Base-by-base conservation (phyloP, 1,139 yeast genomes). In the Casaregolazyma suthepensis region DNA sequence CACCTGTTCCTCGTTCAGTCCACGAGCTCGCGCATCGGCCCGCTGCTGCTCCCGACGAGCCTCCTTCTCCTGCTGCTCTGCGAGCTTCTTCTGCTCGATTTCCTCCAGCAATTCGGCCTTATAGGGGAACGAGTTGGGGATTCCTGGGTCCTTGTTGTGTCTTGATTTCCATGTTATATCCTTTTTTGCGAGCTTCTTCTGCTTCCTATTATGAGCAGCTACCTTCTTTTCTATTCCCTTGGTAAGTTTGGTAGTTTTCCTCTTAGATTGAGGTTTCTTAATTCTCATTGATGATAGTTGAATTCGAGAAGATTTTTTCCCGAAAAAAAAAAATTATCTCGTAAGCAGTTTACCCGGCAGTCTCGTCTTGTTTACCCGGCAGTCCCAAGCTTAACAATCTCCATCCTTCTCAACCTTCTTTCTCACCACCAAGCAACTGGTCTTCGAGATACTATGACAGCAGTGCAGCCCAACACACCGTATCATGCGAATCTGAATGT, bases 211-310 rank as follows among this genome's bases (percentile, higher is more conserved):
- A 64, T 91, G 94, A 22, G 98, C 97, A 46, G 93, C 80, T 2
- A 96, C 91, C 74, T 93, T 93, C 81, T 90, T 93, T 75, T 89
- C 87, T 68, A 93, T 89, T 62, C 98, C 98, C 71, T 90, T 96
- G 69, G 91, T 82, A 87, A 91, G 83, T 70, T 94, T 89, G 68
- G 98, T 91, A 69, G 93, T 80, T 53, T 82, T 78, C 74, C 97
- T 82, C 74, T 91, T 91, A 61, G 91, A 84, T 42, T 86, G 82
- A 51, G 91, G 90, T 75, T 86, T 75, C 68, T 75, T 76, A 13
- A 77, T 74, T 63, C 76, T 73, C 72, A 76, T n/a, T 74, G 44
- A 46, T 59, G 42, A 26, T 26, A 13, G 22, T 38, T 35, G 43
- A 38, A 7, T 12, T 12, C 42, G 20, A 15, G 40, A 19, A 29